Percentiles rank a stretch among this genome's conserved stretches.
Evolutionary conservation across 2,329 filamentous ascomycete species (phyloP).

Genomic region (Ascochyta viciae-villosae): DNA sequence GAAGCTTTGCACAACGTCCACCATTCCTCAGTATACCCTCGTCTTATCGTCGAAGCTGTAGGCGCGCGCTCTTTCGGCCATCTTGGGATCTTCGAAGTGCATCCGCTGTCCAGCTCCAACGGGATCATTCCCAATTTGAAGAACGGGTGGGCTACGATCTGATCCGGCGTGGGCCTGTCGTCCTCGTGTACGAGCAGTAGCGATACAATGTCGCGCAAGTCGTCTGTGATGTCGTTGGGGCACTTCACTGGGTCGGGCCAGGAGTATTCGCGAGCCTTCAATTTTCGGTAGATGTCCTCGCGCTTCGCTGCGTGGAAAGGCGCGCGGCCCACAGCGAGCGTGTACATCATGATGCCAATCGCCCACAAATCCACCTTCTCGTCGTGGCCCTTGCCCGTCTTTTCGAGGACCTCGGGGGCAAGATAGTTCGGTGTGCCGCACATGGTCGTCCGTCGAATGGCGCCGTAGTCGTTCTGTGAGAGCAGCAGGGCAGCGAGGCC

Average conservation of each 20-base stretch:
- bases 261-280: constrained; percentile 75
- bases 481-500: constrained; percentile 90
- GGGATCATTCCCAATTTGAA: constrained; percentile 81
- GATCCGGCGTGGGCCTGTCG: constrained; percentile 75
- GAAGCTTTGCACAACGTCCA: constrained; percentile 58
- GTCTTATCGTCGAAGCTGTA: constrained; percentile 51
- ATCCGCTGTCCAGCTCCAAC: constrained; percentile 53
- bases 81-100: constrained; percentile 54
- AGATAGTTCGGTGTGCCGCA: constrained; percentile 99
- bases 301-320: constrained; percentile 93
- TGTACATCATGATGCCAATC: constrained; percentile 97
- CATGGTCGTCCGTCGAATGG: constrained; percentile 81
- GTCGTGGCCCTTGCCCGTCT: constrained; percentile 91
- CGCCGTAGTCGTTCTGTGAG: constrained; percentile 88
- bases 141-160: constrained; percentile 80
- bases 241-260: constrained; percentile 74
- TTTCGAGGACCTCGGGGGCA: constrained; percentile 93
- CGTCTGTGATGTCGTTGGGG: constrained; percentile 73
- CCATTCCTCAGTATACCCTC: constrained; percentile 61
- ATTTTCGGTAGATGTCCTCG: constrained; percentile 79
- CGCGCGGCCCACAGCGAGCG: constrained; percentile 94
- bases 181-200: constrained; percentile 78
- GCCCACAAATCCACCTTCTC: constrained; percentile 99
- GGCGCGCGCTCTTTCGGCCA: constrained; percentile 56
- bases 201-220: constrained; percentile 80